Conservation (phyloP, 129 eudicot species). For the Lactuca saligna region DNA sequence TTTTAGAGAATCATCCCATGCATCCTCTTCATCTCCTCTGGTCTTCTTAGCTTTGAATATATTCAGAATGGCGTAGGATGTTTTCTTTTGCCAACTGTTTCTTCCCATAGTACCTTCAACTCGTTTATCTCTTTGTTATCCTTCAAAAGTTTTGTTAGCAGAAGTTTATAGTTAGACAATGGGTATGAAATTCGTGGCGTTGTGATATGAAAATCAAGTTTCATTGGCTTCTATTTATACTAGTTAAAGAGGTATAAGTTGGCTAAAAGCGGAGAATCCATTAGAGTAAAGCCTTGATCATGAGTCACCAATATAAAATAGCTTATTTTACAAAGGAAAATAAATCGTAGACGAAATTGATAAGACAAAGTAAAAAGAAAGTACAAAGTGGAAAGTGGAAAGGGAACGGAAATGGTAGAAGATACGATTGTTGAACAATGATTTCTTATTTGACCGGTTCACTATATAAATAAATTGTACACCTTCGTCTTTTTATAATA, state of each 20-base stretch:
- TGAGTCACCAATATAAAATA: not conserved
- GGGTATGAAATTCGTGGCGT: not conserved
- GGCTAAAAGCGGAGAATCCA: not conserved
- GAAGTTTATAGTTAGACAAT: not conserved
- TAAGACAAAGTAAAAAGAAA: not conserved
- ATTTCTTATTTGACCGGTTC: not conserved
- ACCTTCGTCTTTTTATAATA: too few relatives aligned
- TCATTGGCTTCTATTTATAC: not conserved
- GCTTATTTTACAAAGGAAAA: not conserved
- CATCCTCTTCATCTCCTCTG: slow-evolving; percentile 19
- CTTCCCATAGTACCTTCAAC: slow-evolving; percentile 9
- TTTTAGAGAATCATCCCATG: slow-evolving; percentile 20
- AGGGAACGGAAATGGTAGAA: not conserved
- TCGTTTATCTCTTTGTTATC: not conserved
- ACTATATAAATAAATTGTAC: too few relatives aligned
- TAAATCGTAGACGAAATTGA: not conserved
- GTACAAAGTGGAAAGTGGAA: not conserved
- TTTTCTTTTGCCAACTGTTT: slow-evolving; percentile 24
- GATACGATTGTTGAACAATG: not conserved
- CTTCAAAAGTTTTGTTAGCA: not conserved
- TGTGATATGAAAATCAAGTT: not conserved
- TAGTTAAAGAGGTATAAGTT: not conserved
- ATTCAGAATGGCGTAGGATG: slow-evolving; percentile 10
- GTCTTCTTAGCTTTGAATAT: slow-evolving; percentile 20
- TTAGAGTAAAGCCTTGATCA: not conserved